Base-by-base conservation (phyloP, 768 basidiomycete species). In the Rhodosporidiobolus odoratus region DNA sequence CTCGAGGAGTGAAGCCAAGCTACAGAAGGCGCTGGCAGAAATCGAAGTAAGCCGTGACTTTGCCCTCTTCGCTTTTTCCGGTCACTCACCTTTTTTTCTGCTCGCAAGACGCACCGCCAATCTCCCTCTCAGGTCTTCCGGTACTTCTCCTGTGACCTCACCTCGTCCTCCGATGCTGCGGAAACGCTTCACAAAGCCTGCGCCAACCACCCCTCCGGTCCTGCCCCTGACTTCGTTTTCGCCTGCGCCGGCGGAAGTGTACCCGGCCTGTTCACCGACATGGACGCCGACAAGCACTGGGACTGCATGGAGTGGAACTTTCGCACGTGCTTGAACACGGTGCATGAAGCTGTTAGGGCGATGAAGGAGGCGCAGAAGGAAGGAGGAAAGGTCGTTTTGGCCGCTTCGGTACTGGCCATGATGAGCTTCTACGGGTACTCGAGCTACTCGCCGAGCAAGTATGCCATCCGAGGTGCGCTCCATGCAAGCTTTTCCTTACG, bases 391-490 rank as follows among this genome's bases (percentile, higher is more conserved):
- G 82, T 90, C 25, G 85, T 95, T 48, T 85, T 90, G 34, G 71
- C 70, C 23, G 87, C 86, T 1, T 91, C 89, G 0, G 85, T 87
- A 9, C 79, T 92, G 17, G 89, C 87, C 2, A 86, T 87, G 75
- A 87, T 91, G 82, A 84, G 85, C 3, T 85, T 92, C 64, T 80
- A 89, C 5, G 92, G 93, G 0, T 95, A 87, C 75, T 82, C 88
- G 2, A 85, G 86, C 1, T 95, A 95, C 79, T 82, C 89, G 0
- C 90, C 92, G 0, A 88, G 86, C 16, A 95, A 95, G 78, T 88
- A 89, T 75, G 93, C 93, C 13, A 78, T 95, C 10, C 81, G 91
- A 80, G 92, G 92, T 91, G 73, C 52, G 80, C 71, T 16, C 10
- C 32, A 15, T 34, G 38, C 37, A 7, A 34, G 16, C 19, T 23